Evolutionary conservation across 306 rosid genomes (phyloP), one percentile per base, ranked within the genome.

Genomic region (Senna siamea): DNA sequence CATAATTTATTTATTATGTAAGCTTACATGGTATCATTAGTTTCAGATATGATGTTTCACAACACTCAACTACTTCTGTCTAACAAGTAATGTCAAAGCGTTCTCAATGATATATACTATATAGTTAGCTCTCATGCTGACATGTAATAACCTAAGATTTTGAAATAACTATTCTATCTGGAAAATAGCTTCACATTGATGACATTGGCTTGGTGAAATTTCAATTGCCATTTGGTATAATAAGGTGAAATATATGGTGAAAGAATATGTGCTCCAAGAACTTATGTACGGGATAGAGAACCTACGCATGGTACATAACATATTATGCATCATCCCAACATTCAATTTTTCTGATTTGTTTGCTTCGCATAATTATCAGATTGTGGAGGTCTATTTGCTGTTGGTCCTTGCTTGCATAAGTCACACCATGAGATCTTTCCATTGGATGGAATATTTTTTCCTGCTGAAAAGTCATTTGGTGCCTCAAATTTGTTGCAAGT

Each of bases 171-270:
- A n/a, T 17, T 15, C 15, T 62, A 38, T 48, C 12, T 30, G 23
- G 48, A 35, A 59, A 59, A 59, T 37, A 35, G 43, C 72, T 7
- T 47, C 14, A 66, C 56, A 4, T 26, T 2, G 13, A 14, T 47
- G 58, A 70, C 13, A 55, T 22, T 23, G 40, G 18, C 28, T 57
- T 68, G 70, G 41, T 63, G 78, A 71, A 70, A 55, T 70, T 30
- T 30, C 12, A 43, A 34, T 61, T 43, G 46, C 7, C 10, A 5
- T 1, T 58, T 1, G 43, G 13, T 58, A 5, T 12, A 58, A 30
- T 58, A 58, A 32, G 22, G 43, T 1, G 65, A 58, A 32, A 30
- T 9, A 11, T 28, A 4, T 22, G 9, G 2, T 12, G 64, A 57
- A 57, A 17, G 64, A 56, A 57, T 13, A 1, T 57, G 40, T 57